A percentile compares a stretch with the other conserved stretches of the same genome.
phyloP scores from a whole-genome alignment of 2,329 filamentous ascomycete genomes.

The Pseudopithomyces chartarum region DNA sequence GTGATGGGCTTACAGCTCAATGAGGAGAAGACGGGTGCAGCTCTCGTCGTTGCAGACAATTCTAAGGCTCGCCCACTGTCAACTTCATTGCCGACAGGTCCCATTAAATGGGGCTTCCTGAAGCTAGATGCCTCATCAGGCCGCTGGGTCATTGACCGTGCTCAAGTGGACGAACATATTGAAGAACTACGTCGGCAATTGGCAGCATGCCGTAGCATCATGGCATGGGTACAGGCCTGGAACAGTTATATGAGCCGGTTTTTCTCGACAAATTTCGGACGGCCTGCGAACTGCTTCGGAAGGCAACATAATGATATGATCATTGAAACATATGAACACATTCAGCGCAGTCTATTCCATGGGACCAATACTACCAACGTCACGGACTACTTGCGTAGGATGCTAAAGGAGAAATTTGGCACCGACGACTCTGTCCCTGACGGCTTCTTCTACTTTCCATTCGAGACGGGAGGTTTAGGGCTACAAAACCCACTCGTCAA shows the following conservation, averaged over 20 bases:
- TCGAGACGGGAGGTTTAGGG: conserved; percentile 53
- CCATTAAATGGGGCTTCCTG: conserved; percentile 66
- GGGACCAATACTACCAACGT: conserved; percentile 48
- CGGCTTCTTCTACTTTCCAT: conserved; percentile 54
- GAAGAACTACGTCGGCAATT: conserved; percentile 64
- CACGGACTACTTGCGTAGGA: conserved; percentile 55
- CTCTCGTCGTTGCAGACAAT: conserved; percentile 44
- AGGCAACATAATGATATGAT: conserved; percentile 61
- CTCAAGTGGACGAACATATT: conserved; percentile 64
- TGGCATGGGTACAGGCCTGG: conserved; percentile 65
- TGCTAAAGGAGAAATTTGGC: conserved; percentile 48
- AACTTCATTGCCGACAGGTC: conserved; percentile 55
- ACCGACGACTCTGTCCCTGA: conserved; percentile 48
- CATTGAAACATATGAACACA: conserved; percentile 56
- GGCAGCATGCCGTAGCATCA: conserved; percentile 58
- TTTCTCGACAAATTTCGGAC: conserved; percentile 63
- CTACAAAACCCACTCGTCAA: conserved; percentile 54
- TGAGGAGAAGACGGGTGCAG: conserved; percentile 61
- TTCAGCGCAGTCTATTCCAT: conserved; percentile 58
- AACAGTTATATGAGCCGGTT: conserved; percentile 63
- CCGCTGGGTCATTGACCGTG: conserved; percentile 64
- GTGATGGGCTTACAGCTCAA: conserved; percentile 65
- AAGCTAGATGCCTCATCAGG: conserved; percentile 58
- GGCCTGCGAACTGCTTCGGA: conserved; percentile 60
- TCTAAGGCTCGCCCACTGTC: conserved; percentile 21